Percentiles rank a stretch among this genome's conserved stretches.
phyloP scores from a whole-genome alignment of 2,329 filamentous ascomycete species.

The Penicillium sp. region DNA sequence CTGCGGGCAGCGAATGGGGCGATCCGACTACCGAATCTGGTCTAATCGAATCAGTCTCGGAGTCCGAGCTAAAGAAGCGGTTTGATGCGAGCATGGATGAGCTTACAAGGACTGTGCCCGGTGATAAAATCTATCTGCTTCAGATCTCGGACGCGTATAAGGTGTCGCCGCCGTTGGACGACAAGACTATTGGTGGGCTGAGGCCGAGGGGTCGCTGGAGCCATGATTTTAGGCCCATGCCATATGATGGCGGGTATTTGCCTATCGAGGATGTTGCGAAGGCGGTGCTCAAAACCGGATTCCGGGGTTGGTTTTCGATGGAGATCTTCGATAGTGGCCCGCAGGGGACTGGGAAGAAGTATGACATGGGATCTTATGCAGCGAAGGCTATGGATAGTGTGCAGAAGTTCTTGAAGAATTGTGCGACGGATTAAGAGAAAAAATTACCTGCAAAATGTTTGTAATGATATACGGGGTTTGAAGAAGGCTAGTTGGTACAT shows the following conservation, averaged over 20 bases:
- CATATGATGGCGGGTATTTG: slow-evolving; percentile 68
- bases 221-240: slow-evolving; percentile 65
- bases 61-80: slow-evolving; percentile 47
- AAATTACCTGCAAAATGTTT: background rate
- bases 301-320: slow-evolving; percentile 64
- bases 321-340: slow-evolving; percentile 66
- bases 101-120: slow-evolving; percentile 56
- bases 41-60: slow-evolving; percentile 48
- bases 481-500: background rate
- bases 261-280: slow-evolving; percentile 63
- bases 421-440: slow-evolving; percentile 17
- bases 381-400: slow-evolving; percentile 52
- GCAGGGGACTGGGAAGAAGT: slow-evolving; percentile 53
- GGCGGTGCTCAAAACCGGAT: slow-evolving; percentile 66
- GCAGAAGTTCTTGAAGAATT: slow-evolving; percentile 43
- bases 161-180: slow-evolving; percentile 54
- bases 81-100: slow-evolving; percentile 57
- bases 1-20: slow-evolving; percentile 67
- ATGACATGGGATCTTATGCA: slow-evolving; percentile 50
- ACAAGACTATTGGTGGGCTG: slow-evolving; percentile 52
- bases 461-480: background rate
- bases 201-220: slow-evolving; percentile 67
- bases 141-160: slow-evolving; percentile 75
- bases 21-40: slow-evolving; percentile 66
- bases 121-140: slow-evolving; percentile 69